A percentile compares a stretch with the other conserved stretches of the same genome.
phyloP scores from a whole-genome alignment of 345 rosid genomes.

The Aegle marmelos region DNA sequence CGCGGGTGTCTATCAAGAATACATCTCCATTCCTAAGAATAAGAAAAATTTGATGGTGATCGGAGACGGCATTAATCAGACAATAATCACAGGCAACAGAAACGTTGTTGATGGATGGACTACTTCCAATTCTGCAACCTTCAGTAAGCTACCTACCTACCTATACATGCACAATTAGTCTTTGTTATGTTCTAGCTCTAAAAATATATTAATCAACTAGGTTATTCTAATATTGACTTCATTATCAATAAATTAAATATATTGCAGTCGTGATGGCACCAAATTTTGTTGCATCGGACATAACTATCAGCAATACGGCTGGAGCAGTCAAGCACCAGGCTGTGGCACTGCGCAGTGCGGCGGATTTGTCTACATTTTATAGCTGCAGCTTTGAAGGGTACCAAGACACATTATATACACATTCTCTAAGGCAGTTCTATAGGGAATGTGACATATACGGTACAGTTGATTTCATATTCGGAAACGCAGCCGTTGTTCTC shows the following conservation, averaged over 20 bases:
- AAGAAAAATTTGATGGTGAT: constrained; percentile 77
- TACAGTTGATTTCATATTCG: constrained; percentile 87
- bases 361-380: constrained; percentile 75
- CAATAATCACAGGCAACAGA: constrained; percentile 78
- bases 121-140: constrained; percentile 87
- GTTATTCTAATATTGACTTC: neutral
- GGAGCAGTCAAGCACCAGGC: constrained; percentile 87
- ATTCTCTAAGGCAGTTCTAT: constrained; percentile 78
- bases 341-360: constrained; percentile 68
- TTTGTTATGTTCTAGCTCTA: no score
- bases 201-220: no score
- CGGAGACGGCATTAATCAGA: constrained; percentile 86
- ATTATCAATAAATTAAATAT: no score
- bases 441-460: constrained; percentile 91
- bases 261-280: constrained; percentile 73
- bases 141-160: constrained; percentile 35
- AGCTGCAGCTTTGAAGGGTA: constrained; percentile 84
- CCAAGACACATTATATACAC: constrained; percentile 80
- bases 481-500: constrained; percentile 81
- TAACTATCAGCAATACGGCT: constrained; percentile 85
- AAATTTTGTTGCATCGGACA: constrained; percentile 69
- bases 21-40: constrained; percentile 61
- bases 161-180: neutral
- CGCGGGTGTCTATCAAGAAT: constrained; percentile 77
- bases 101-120: constrained; percentile 85